Percentiles rank a stretch among this genome's conserved stretches.
These are phyloP conservation scores for Phoma sp. DNA, from an alignment of 2,329 filamentous ascomycete genomes.

Conservation along the genomic window DNA sequence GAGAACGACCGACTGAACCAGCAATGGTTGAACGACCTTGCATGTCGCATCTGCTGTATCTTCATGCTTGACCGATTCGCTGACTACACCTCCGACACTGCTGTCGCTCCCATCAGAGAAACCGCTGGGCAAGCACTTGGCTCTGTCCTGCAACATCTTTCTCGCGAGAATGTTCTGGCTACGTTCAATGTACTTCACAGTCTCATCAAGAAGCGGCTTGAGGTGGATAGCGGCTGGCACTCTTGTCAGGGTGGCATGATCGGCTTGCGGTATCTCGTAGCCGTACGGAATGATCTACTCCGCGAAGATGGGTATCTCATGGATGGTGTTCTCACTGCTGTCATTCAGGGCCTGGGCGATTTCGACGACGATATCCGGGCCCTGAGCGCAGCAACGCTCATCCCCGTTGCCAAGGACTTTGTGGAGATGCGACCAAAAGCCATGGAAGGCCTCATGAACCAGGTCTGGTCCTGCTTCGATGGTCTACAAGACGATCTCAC, in stretches of 20 bases:
- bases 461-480: slow-evolving; percentile 96
- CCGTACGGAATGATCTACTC: slow-evolving; percentile 89
- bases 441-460: slow-evolving; percentile 83
- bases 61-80: slow-evolving; percentile 98
- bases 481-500: slow-evolving; percentile 97
- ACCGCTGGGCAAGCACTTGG: slow-evolving; percentile 94
- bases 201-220: slow-evolving; percentile 82
- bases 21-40: slow-evolving; percentile 89
- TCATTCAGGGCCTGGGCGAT: slow-evolving; percentile 93
- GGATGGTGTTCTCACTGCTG: slow-evolving; percentile 88
- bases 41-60: slow-evolving; percentile 92
- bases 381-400: slow-evolving; percentile 95
- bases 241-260: slow-evolving; percentile 99
- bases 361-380: slow-evolving; percentile 94
- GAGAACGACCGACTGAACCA: slow-evolving; percentile 84
- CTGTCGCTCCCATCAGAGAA: slow-evolving; percentile 93
- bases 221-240: slow-evolving; percentile 76
- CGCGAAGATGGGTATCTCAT: slow-evolving; percentile 84
- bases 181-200: slow-evolving; percentile 85
- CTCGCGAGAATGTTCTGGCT: slow-evolving; percentile 77
- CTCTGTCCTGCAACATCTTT: slow-evolving; percentile 83
- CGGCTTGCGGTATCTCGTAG: slow-evolving; percentile 90
- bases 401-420: slow-evolving; percentile 95
- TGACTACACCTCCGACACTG: slow-evolving; percentile 96
- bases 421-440: slow-evolving; percentile 81